A percentile compares a stretch with the other conserved stretches of the same genome.
Conservation (phyloP, 2,329 filamentous ascomycete species). For the Juglanconis sp. region DNA sequence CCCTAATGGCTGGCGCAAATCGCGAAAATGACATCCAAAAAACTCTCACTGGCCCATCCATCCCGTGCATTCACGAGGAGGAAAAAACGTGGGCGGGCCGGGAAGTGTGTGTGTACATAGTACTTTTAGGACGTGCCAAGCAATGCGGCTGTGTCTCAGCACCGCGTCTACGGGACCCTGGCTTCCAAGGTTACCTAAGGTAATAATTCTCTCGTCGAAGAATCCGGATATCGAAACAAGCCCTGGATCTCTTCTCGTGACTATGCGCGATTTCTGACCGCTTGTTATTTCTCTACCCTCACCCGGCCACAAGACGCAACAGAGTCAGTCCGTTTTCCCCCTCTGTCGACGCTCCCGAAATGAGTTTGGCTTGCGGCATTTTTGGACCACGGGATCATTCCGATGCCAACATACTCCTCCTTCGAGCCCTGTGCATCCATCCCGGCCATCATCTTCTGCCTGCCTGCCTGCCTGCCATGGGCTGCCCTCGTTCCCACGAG, state of each 20-base stretch:
- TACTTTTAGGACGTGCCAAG: background rate
- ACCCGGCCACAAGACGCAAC: background rate
- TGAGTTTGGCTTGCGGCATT: slow-evolving; percentile 10
- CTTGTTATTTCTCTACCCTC: slow-evolving; percentile 14
- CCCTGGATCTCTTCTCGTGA: slow-evolving; percentile 5
- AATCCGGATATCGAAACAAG: slow-evolving; percentile 11
- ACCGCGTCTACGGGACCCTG: background rate
- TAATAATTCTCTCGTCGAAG: background rate
- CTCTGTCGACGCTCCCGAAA: background rate
- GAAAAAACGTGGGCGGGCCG: background rate
- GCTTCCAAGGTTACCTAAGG: background rate
- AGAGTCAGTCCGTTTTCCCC: background rate
- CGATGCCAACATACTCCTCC: background rate
- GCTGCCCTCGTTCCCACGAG: too few species aligned
- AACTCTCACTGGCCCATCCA: background rate
- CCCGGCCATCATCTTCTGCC: background rate
- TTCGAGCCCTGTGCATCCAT: background rate
- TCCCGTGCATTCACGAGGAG: background rate
- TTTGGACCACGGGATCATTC: background rate
- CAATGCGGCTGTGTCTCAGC: slow-evolving; percentile 3
- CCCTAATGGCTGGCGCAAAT: slow-evolving; percentile 11
- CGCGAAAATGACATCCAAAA: slow-evolving; percentile 1
- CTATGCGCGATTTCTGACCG: slow-evolving; percentile 18
- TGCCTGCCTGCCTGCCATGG: background rate
- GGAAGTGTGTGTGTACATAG: background rate